phyloP scores from a whole-genome alignment of 1,284 basidiomycete genomes.

The Cryptococcus depauperatus region DNA sequence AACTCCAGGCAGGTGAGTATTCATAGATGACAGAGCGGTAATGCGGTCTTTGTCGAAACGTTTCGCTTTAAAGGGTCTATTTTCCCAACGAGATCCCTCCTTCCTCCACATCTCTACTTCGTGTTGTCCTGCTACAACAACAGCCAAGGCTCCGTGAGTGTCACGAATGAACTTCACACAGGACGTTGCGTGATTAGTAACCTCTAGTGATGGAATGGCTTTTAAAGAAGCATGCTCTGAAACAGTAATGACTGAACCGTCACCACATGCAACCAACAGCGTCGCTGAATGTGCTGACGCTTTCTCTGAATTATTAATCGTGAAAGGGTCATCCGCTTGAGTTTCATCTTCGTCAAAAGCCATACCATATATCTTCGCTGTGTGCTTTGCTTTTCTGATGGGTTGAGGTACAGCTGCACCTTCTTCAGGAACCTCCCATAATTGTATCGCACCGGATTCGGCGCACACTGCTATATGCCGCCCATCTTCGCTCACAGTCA shows the following conservation, averaged over 20 bases:
- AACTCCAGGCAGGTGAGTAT: conserved; percentile 12
- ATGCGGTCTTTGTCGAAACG: conserved; percentile 11
- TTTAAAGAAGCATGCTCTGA: background rate
- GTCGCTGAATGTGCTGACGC: background rate
- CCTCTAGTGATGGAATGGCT: background rate
- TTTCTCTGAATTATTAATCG: background rate
- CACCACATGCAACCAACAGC: conserved; percentile 5
- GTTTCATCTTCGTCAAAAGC: conserved; percentile 8
- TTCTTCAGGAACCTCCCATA: conserved; percentile 19
- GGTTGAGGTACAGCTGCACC: conserved; percentile 5
- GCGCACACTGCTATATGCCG: conserved; percentile 11
- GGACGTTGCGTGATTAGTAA: background rate
- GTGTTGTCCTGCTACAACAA: conserved; percentile 1
- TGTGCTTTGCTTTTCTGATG: background rate
- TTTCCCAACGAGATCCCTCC: conserved; percentile 3
- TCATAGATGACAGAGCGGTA: conserved; percentile 8
- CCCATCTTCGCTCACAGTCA: conserved; percentile 15
- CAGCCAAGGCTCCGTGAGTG: background rate
- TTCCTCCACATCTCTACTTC: conserved; percentile 6
- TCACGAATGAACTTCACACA: background rate
- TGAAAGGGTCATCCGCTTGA: conserved; percentile 7
- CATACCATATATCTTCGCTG: conserved; percentile 3
- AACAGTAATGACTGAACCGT: conserved; percentile 5
- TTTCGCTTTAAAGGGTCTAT: conserved; percentile 1
- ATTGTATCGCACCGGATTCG: conserved; percentile 8